phyloP scores from a whole-genome alignment of 2,329 filamentous ascomycete genomes.

The Apiospora malaysiana region DNA sequence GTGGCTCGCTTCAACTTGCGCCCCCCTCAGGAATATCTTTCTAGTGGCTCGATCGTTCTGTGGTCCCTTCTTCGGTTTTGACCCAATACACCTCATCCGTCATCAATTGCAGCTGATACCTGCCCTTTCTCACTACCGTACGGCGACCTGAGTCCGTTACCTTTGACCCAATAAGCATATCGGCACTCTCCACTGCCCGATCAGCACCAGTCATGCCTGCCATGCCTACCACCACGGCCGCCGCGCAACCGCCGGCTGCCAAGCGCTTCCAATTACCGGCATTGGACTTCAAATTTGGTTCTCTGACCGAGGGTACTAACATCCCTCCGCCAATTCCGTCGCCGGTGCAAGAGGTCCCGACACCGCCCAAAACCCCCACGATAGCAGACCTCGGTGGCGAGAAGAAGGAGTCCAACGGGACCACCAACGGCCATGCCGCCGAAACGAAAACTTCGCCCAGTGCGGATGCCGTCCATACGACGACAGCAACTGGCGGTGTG shows the following conservation, averaged over 20 bases:
- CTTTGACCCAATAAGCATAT: background rate
- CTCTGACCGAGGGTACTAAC: slow-evolving; percentile 64
- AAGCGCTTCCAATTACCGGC: slow-evolving; percentile 62
- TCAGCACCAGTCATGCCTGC: background rate
- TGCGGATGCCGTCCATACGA: slow-evolving; percentile 36
- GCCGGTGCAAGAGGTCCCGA: slow-evolving; percentile 53
- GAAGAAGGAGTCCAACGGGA: slow-evolving; percentile 35
- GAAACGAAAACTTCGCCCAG: slow-evolving; percentile 45
- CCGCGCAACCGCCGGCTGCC: slow-evolving; percentile 10
- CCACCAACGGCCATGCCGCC: slow-evolving; percentile 48
- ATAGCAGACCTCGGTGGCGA: slow-evolving; percentile 28
- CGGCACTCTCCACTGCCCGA: slow-evolving; percentile 2
- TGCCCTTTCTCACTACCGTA: background rate
- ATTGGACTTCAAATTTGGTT: slow-evolving; percentile 63
- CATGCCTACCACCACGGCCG: slow-evolving; percentile 14
- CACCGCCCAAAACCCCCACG: slow-evolving; percentile 46
- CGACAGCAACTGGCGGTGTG: slow-evolving; percentile 42
- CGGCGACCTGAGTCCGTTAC: background rate
- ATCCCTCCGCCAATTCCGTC: slow-evolving; percentile 65
- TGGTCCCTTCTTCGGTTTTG: background rate
- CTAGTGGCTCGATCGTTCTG: slow-evolving; percentile 8
- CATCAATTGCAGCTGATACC: background rate
- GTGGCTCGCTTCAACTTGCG: background rate
- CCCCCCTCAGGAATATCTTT: slow-evolving; percentile 15
- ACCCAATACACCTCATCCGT: background rate